phyloP scores from a whole-genome alignment of 2,329 filamentous ascomycete genomes.

The Hypoxylon sp. region DNA sequence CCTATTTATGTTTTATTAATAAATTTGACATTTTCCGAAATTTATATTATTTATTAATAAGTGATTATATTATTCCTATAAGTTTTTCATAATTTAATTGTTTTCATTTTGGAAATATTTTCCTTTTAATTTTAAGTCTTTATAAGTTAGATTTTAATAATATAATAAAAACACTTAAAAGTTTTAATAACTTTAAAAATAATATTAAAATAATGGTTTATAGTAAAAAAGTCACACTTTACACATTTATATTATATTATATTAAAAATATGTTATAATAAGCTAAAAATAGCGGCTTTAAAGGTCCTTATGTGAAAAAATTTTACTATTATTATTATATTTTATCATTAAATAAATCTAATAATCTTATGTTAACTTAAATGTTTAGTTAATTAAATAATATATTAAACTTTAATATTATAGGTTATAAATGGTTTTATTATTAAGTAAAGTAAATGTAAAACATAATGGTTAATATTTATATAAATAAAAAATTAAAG shows the following conservation, averaged over 20 bases:
- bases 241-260: not conserved
- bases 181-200: conserved; percentile 3
- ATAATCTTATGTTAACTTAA: not conserved
- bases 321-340: conserved; percentile 14
- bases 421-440: not conserved
- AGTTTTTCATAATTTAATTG: not conserved
- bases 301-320: not conserved
- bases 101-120: conserved; percentile 5
- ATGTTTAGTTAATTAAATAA: not conserved
- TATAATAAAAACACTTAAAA: conserved; percentile 9
- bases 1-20: conserved; percentile 5
- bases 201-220: conserved; percentile 7
- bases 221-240: conserved; percentile 2
- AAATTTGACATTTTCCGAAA: conserved; percentile 3
- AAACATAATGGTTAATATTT: conserved; percentile 3
- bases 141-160: conserved; percentile 7
- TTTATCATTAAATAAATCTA: not conserved
- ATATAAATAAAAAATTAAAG: not conserved
- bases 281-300: conserved; percentile 8
- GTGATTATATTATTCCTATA: conserved; percentile 7
- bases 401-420: conserved; percentile 10
- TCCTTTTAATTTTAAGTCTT: not conserved
- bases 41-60: conserved; percentile 16
- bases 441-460: conserved; percentile 12
- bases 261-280: conserved; percentile 3